Evolutionary conservation across 192 early-diverging fungal species (phyloP).

Genomic region (Coemansia sp.): DNA sequence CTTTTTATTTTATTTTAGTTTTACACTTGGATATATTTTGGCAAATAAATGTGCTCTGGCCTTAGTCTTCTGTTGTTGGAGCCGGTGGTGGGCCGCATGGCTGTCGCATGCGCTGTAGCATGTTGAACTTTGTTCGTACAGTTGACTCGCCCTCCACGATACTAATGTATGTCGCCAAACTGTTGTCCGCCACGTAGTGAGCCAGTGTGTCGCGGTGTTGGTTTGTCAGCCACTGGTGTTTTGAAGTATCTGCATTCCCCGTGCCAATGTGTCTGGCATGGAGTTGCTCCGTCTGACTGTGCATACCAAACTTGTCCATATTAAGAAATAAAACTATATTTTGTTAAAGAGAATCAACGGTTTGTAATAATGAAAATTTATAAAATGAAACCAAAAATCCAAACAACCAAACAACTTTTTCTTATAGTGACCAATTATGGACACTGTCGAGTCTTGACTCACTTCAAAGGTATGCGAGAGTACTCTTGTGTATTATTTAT

Average conservation of each 20-base stretch:
- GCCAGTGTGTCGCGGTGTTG: constrained; percentile 58
- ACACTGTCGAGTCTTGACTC: neutral
- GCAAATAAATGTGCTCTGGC: neutral
- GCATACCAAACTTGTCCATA: constrained; percentile 61
- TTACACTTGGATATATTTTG: neutral
- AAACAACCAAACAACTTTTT: neutral
- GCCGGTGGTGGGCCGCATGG: constrained; percentile 41
- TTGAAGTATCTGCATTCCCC: constrained; percentile 51
- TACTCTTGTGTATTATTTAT: too few relatives aligned
- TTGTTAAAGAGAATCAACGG: neutral
- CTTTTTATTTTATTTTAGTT: too few relatives aligned
- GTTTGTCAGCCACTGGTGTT: constrained; percentile 51
- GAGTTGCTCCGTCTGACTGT: constrained; percentile 57
- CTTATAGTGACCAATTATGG: neutral
- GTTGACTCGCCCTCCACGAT: constrained; percentile 49
- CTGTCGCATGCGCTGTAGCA: constrained; percentile 43
- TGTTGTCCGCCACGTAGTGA: constrained; percentile 48
- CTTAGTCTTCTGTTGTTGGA: neutral
- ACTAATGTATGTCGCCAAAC: constrained; percentile 45
- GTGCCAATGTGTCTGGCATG: constrained; percentile 53
- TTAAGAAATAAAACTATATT: neutral
- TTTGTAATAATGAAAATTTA: neutral
- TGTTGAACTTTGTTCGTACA: constrained; percentile 32
- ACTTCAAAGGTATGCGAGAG: neutral
- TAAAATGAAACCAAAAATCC: neutral